A percentile compares a stretch with the other conserved stretches of the same genome.
These are phyloP conservation scores for Harrya chromipes DNA, from an alignment of 768 basidiomycete species.

Conservation along the genomic window DNA sequence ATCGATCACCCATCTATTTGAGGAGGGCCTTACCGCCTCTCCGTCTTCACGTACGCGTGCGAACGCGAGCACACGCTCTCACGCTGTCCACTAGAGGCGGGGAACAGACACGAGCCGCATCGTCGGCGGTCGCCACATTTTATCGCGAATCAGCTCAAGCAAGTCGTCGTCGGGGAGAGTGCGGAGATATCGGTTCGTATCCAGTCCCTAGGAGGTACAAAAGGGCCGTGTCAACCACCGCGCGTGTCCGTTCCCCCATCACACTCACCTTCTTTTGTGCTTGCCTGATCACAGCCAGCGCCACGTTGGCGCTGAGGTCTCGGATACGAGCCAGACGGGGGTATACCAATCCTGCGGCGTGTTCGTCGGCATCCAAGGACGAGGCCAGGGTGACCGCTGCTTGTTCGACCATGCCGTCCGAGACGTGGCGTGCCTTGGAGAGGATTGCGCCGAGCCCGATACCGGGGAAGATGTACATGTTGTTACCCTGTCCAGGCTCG, in stretches of 20 bases:
- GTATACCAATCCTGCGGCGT: constrained; percentile 54
- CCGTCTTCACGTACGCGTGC: too few species aligned
- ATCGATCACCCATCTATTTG: neutral
- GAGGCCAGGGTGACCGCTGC: constrained; percentile 59
- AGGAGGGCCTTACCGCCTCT: neutral
- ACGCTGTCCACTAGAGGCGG: constrained; percentile 13
- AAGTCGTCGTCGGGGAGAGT: constrained; percentile 47
- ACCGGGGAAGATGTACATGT: constrained; percentile 69
- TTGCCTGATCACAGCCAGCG: constrained; percentile 57
- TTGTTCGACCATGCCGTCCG: constrained; percentile 68
- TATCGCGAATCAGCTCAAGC: constrained; percentile 47
- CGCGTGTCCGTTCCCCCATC: neutral
- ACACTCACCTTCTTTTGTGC: constrained; percentile 60
- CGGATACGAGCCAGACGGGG: constrained; percentile 66
- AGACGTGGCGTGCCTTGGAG: constrained; percentile 54
- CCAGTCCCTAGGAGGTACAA: constrained; percentile 27
- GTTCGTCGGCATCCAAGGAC: constrained; percentile 56
- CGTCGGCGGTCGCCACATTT: constrained; percentile 52
- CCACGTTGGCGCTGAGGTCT: constrained; percentile 61
- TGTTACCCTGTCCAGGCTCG: constrained; percentile 78
- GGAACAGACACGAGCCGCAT: neutral
- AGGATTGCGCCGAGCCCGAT: constrained; percentile 64
- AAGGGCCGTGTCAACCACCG: neutral
- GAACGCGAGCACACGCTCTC: neutral
- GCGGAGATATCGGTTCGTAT: constrained; percentile 46